Percentiles rank a stretch among this genome's conserved stretches.
These are phyloP conservation scores for Incumbomyces delicatus DNA, from an alignment of 2,329 filamentous ascomycete species.

Conservation along the genomic window DNA sequence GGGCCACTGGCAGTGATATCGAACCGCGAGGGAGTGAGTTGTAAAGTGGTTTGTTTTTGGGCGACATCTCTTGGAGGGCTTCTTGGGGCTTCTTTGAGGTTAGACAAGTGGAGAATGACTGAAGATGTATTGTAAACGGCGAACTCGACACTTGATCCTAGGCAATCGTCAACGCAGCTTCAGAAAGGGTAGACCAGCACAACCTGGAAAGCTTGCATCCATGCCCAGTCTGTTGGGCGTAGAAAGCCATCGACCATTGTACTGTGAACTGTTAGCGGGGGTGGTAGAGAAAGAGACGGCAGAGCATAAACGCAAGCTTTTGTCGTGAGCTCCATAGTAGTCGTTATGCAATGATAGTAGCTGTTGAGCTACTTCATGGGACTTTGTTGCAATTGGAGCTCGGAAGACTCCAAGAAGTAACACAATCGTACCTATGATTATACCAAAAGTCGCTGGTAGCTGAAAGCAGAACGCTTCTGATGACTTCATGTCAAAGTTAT, in stretches of 20 bases:
- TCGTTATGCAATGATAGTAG: too few relatives aligned
- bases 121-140: slow-evolving; percentile 10
- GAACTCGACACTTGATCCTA: slow-evolving; percentile 15
- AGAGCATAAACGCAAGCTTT: too few relatives aligned
- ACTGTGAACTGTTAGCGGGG: slow-evolving; percentile 2
- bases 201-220: slow-evolving; percentile 13
- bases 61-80: background rate
- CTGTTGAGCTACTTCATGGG: too few relatives aligned
- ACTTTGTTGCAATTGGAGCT: too few relatives aligned
- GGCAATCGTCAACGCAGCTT: background rate
- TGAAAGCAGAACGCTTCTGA: too few relatives aligned
- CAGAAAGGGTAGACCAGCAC: background rate
- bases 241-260: slow-evolving; percentile 12
- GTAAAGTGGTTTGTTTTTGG: background rate
- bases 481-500: too few relatives aligned
- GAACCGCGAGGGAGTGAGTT: background rate
- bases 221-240: slow-evolving; percentile 7
- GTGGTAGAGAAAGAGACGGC: too few relatives aligned
- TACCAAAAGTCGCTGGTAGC: too few relatives aligned
- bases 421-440: too few relatives aligned
- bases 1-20: background rate
- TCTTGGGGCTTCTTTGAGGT: background rate
- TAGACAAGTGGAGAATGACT: slow-evolving; percentile 7
- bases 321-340: too few relatives aligned
- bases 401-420: too few relatives aligned